Base-by-base conservation (phyloP, 2,329 filamentous ascomycete species). In the Xylariaceae sp. region DNA sequence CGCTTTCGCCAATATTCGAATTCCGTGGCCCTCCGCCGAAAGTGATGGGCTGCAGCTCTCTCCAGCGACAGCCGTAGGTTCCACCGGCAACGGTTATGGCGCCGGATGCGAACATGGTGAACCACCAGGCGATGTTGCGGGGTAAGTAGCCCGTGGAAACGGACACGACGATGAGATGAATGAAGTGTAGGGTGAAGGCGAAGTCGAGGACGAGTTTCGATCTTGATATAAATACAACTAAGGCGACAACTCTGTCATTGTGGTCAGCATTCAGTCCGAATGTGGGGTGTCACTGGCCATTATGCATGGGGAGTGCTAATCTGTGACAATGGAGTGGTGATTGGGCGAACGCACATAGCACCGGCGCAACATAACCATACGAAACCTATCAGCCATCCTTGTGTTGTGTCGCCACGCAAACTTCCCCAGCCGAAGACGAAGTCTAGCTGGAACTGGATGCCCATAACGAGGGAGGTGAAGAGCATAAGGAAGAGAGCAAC, bases 181-280 rank as follows among this genome's bases (percentile, higher is more conserved):
- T 74, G 66, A 88, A 80, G 72, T 95, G 90, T 15, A 96, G 80
- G 2, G 92, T 96, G 19, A 96, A 75, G 31, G 90, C 89, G 68
- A 97, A 99, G 71, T 99, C 94, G 58, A 90, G 90, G 44, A 97
- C 88, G 53, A 97, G 86, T 69, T 97, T 97, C 42, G 87, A 94
- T 54, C 94, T 89, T 17, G 86, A 85, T 58, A 99, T 83, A 50
- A 97, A 75, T 47, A 92, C 72, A 44, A 96, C 82, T 50, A 96
- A 86, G 39, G 90, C 87, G 51, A 95, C 82, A 39, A 89, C 83
- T 66, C 92, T 97, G 63, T 52, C 51, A 35, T 15, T 5, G 17
- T 15, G 11, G 11, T 19, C 33, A 5, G 17, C 38, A 35, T 39
- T n/a, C 15, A 31, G 48, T 17, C 17, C 30, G 2, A 32, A 31